Base-by-base conservation (phyloP, 768 basidiomycete species). In the Mycena albidolilacea region DNA sequence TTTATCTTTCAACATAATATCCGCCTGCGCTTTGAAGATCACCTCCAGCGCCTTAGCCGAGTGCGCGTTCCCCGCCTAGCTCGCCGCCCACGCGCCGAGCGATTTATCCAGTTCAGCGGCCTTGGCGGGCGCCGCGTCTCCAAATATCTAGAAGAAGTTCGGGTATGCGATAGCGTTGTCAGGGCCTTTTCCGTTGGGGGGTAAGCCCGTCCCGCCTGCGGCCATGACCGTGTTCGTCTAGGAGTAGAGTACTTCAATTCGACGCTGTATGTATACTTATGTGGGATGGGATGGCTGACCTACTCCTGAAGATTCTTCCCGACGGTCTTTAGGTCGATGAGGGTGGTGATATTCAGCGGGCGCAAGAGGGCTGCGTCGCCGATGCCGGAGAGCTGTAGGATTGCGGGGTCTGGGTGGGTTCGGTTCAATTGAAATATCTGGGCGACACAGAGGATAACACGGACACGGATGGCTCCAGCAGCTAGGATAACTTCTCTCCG, bases 291-390 rank as follows among this genome's bases (percentile, higher is more conserved):
- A 43, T 48, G 43, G 57, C 75, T 7, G 61, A 84, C 85, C 81
- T 89, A 88, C 75, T 90, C 90, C 76, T 90, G 89, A 14, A 91
- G 82, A 75, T 91, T 90, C 78, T 84, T 85, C 1, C 89, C 89
- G 10, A 90, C 88, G 14, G 84, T 85, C 71, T 85, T 85, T 41
- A 89, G 78, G 64, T 88, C 80, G 43, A 89, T 78, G 30, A 82
- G 78, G 5, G 86, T 83, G 17, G 77, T 78, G 75, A 91, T 88
- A 1, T 86, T 88, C 21, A 90, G 80, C 1, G 84, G 80, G 0
- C 75, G 76, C 0, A 91, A 85, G 21, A 87, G 61, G 6, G 76
- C 77, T 0, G 86, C 79, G 76, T 90, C 88, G 4, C 90, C 90
- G 67, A 91, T 86, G 0, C 90, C 90, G 5, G 89, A 90, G 5